phyloP scores from a whole-genome alignment of 441 rosid genomes.

The Jatropha podagrica region DNA sequence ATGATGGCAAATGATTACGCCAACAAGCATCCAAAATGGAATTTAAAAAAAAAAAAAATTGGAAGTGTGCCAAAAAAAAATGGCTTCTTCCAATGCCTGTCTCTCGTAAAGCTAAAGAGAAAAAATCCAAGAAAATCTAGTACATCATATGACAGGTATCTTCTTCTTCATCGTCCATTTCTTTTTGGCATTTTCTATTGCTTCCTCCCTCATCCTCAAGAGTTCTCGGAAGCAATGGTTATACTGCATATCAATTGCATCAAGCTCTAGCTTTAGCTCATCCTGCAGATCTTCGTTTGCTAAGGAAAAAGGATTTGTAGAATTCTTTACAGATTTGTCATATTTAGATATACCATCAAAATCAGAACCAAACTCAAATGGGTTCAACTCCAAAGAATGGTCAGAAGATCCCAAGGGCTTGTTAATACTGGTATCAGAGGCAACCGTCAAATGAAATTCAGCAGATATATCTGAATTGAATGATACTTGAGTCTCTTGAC shows the following conservation, averaged over 20 bases:
- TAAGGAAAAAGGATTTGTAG: conserved; percentile 27
- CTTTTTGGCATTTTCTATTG: conserved; percentile 48
- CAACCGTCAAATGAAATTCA: conserved; percentile 30
- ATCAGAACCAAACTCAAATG: conserved; percentile 17
- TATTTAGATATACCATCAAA: conserved; percentile 12
- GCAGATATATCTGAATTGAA: conserved; percentile 41
- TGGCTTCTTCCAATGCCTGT: conserved; percentile 14
- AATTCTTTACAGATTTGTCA: conserved; percentile 23
- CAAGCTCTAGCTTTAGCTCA: conserved; percentile 49
- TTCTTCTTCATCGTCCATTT: conserved; percentile 52
- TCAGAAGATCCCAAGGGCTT: conserved; percentile 31
- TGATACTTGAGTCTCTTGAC: conserved; percentile 33
- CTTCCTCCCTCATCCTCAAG: conserved; percentile 58
- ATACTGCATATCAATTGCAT: conserved; percentile 47
- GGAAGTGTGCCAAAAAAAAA: conserved; percentile 7
- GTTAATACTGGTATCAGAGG: conserved; percentile 26
- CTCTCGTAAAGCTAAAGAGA: conserved; percentile 10
- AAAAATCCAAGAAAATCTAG: not conserved
- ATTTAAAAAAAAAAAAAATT: not conserved
- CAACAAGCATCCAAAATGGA: not conserved
- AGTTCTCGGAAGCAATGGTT: conserved; percentile 52
- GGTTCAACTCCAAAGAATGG: conserved; percentile 17
- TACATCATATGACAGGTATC: conserved; percentile 23
- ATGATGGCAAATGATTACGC: conserved; percentile 5
- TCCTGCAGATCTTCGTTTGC: conserved; percentile 31